A percentile compares a stretch with the other conserved stretches of the same genome.
Conservation (phyloP, 768 basidiomycete genomes). For the Mycena alexandri region DNA sequence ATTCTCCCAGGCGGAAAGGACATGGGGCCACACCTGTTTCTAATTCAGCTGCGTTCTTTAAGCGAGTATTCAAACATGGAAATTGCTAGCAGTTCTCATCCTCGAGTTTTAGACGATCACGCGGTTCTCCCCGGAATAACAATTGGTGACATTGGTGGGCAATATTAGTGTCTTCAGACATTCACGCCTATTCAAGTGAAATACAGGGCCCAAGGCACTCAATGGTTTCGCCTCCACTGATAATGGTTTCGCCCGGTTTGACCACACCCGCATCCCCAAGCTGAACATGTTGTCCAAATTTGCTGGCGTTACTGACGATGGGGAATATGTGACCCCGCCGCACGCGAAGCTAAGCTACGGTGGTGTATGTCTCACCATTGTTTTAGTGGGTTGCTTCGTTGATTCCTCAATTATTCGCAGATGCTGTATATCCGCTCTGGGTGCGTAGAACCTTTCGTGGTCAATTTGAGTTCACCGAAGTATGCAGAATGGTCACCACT, state of each 20-base stretch:
- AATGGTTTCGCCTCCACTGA: constrained; percentile 65
- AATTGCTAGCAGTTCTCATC: background rate
- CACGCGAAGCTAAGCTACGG: constrained; percentile 84
- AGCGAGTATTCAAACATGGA: constrained; percentile 52
- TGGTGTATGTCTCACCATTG: constrained; percentile 61
- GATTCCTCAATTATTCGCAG: constrained; percentile 46
- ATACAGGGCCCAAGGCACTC: constrained; percentile 69
- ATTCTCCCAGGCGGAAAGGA: constrained; percentile 71
- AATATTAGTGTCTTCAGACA: constrained; percentile 17
- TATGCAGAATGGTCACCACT: constrained; percentile 71
- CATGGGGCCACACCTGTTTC: constrained; percentile 81
- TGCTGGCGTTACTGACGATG: constrained; percentile 74
- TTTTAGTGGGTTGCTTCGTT: background rate
- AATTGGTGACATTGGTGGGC: constrained; percentile 76
- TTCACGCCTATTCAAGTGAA: background rate
- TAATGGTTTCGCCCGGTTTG: constrained; percentile 77
- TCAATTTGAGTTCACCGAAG: no score
- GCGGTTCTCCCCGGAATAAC: constrained; percentile 69
- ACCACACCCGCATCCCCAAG: constrained; percentile 75
- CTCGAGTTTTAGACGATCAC: constrained; percentile 63
- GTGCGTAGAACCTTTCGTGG: constrained; percentile 50
- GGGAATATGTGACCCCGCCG: constrained; percentile 73
- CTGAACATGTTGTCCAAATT: constrained; percentile 83
- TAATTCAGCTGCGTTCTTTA: constrained; percentile 75
- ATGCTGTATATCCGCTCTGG: constrained; percentile 81